Evolutionary conservation across 2,329 filamentous ascomycete species (phyloP).

Genomic region (Lachnellula suecica): DNA sequence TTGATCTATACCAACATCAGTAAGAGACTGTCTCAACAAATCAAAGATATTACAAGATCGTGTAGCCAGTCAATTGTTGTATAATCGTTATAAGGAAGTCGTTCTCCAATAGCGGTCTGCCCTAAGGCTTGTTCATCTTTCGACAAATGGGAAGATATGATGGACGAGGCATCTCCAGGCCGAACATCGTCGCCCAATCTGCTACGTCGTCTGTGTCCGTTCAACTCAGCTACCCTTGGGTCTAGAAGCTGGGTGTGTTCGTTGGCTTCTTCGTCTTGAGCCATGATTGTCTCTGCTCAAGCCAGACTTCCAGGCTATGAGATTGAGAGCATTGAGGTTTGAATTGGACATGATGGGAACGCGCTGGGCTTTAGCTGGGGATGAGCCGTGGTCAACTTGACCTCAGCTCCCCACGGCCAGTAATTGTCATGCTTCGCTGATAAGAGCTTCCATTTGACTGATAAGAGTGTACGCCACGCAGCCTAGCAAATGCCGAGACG

Average conservation of each 20-base stretch:
- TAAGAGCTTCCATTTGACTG: too few species aligned
- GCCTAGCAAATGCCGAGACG: too few species aligned
- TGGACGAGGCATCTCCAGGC: slow-evolving; percentile 15
- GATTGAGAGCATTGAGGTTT: neutral
- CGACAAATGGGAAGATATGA: slow-evolving; percentile 35
- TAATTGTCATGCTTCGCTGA: too few species aligned
- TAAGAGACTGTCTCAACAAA: neutral
- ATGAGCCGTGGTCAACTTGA: too few species aligned
- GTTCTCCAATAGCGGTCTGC: slow-evolving; percentile 49
- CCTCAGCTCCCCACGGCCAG: too few species aligned
- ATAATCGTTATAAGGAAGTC: slow-evolving; percentile 60
- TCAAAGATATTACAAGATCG: slow-evolving; percentile 44
- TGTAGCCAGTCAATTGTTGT: slow-evolving; percentile 63
- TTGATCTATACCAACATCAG: slow-evolving; percentile 42
- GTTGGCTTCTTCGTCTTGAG: slow-evolving; percentile 23
- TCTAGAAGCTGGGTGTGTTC: slow-evolving; percentile 23
- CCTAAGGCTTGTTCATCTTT: slow-evolving; percentile 49
- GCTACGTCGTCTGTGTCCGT: slow-evolving; percentile 6
- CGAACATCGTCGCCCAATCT: neutral
- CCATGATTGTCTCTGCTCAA: slow-evolving; percentile 12
- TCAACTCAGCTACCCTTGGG: slow-evolving; percentile 9
- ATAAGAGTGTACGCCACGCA: too few species aligned
- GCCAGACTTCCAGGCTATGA: neutral
- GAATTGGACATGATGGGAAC: neutral
- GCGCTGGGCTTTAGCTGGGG: too few species aligned